Evolutionary conservation across 768 basidiomycete genomes (phyloP), one percentile per base, ranked within the genome.

Genomic region (Trametes meyenii): DNA sequence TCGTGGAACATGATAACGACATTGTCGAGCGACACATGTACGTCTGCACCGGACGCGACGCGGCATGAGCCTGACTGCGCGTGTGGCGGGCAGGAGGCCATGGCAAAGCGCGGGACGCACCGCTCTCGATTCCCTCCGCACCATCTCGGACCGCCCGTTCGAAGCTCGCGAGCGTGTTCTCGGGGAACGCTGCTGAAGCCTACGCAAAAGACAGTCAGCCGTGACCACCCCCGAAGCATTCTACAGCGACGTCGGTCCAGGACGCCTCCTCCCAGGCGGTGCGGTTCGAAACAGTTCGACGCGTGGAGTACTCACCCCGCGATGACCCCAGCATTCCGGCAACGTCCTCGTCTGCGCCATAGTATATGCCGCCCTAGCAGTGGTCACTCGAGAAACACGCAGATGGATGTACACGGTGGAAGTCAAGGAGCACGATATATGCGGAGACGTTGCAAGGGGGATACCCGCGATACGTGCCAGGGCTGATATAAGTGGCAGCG

Each of bases 1-100:
- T 97, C 96, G 74, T 98, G 96, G 76, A 96, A 97, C 91, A 97
- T 92, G 43, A 98, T 75, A 29, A 98, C 88, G 43, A 90, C 84
- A 68, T 85, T 81, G 73, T 98, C 96, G 65, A 78, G 76, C 38
- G 96, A 93, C 69, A 95, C 88, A 73, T 96, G 95, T 63, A 96
- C 92, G 83, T 95, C 94, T 95, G 81, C 56, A 69, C 71, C 72
- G 67, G 67, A 39, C 8, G n/a, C 19, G 36, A 6, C 6, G 24
- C 35, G 6, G 49, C 35, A 14, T 7, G 5, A 5, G 26, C 1
- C 3, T 7, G 33, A 33, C 12, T 4, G 19, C 19, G 19, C 8
- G 19, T 16, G 38, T 2, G 19, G 19, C n/a, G n/a, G n/a, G n/a
- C n/a, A n/a, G n/a, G n/a, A n/a, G n/a, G n/a, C n/a, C n/a, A n/a